A percentile compares a stretch with the other conserved stretches of the same genome.
phyloP scores from a whole-genome alignment of 306 rosid genomes.

The Herpetospermum pedunculosum region DNA sequence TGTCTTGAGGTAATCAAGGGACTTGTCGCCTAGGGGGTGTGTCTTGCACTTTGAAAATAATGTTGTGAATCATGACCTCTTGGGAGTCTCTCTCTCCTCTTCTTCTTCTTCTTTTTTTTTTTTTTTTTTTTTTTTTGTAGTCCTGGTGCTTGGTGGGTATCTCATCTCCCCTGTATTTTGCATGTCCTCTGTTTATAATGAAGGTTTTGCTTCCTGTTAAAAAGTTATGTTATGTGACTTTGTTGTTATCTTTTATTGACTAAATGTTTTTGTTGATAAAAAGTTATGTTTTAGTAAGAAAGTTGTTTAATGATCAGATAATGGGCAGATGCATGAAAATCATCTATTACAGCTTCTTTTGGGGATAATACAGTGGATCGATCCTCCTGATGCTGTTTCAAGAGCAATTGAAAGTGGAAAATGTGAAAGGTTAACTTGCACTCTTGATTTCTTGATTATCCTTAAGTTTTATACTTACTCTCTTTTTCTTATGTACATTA shows the following conservation, averaged over 20 bases:
- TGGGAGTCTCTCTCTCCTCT: no score
- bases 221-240: background rate
- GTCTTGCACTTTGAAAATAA: no score
- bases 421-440: slow-evolving; percentile 64
- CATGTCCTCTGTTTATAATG: background rate
- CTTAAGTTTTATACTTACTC: background rate
- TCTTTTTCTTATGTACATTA: background rate
- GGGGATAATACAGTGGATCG: slow-evolving; percentile 82
- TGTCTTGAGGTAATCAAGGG: no score
- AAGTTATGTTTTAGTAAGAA: slow-evolving; percentile 16
- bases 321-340: slow-evolving; percentile 59
- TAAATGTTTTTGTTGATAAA: slow-evolving; percentile 10
- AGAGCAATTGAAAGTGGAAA: slow-evolving; percentile 67
- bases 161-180: background rate
- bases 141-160: background rate
- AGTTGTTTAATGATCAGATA: slow-evolving; percentile 36
- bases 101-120: no score
- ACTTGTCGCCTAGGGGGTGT: no score
- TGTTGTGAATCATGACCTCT: no score
- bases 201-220: background rate
- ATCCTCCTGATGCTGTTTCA: slow-evolving; percentile 78
- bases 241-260: slow-evolving; percentile 1
- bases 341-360: slow-evolving; percentile 73
- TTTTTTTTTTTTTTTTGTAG: no score
- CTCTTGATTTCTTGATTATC: background rate